These are phyloP conservation scores for Allium sativum DNA, from an alignment of 106 monocot species.

Conservation along the genomic window DNA sequence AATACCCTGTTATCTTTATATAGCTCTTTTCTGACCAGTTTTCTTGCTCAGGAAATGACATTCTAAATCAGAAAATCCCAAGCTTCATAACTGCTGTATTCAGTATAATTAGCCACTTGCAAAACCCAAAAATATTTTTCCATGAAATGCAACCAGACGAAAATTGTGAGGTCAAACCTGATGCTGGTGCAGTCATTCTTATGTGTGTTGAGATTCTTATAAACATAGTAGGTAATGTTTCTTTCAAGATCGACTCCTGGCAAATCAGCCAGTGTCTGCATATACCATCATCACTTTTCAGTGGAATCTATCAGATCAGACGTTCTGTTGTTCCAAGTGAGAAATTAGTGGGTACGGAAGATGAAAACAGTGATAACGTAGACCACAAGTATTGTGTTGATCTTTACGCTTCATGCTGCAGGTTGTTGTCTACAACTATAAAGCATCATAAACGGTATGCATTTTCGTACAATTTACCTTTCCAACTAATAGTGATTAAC, in stretches of 20 bases:
- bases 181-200: slow-evolving; percentile 67
- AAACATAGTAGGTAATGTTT: slow-evolving; percentile 43
- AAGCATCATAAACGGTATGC: slow-evolving; percentile 65
- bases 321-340: slow-evolving; percentile 6
- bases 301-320: slow-evolving; percentile 31
- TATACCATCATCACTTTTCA: slow-evolving; percentile 55
- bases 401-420: slow-evolving; percentile 80
- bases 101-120: slow-evolving; percentile 75
- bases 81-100: slow-evolving; percentile 49
- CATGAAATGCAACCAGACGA: slow-evolving; percentile 7
- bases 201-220: slow-evolving; percentile 86
- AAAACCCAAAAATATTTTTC: slow-evolving; percentile 49
- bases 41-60: slow-evolving; percentile 41
- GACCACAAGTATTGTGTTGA: slow-evolving; percentile 56
- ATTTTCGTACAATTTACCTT: neutral
- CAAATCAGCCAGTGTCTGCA: slow-evolving; percentile 61
- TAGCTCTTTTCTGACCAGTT: slow-evolving; percentile 10
- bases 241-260: slow-evolving; percentile 42
- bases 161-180: slow-evolving; percentile 30
- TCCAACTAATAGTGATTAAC: too few species aligned
- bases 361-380: slow-evolving; percentile 10
- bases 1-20: too few species aligned
- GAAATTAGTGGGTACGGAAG: slow-evolving; percentile 2
- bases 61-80: slow-evolving; percentile 36
- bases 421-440: slow-evolving; percentile 61